Percentiles rank a stretch among this genome's conserved stretches.
phyloP scores from a whole-genome alignment of 441 rosid species.

The Cnidoscolus chayamansa region DNA sequence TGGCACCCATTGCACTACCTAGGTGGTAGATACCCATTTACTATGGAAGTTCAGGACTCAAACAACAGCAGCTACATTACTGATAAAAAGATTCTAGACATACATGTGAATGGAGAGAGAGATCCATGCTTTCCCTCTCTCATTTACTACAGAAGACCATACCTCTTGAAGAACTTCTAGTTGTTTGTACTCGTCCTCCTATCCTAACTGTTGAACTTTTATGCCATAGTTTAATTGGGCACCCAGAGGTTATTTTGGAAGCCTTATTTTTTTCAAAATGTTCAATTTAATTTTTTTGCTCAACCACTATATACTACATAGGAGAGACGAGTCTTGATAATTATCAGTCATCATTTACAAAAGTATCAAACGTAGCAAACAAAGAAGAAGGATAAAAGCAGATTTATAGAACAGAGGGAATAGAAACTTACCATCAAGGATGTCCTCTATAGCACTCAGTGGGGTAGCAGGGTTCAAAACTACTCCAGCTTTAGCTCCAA shows the following conservation, averaged over 20 bases:
- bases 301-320: neutral
- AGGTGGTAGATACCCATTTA: neutral
- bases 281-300: neutral
- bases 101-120: neutral
- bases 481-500: conserved; percentile 99
- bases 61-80: neutral
- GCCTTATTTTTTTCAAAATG: neutral
- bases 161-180: neutral
- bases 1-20: neutral
- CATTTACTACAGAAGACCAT: neutral
- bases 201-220: neutral
- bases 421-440: conserved; percentile 72
- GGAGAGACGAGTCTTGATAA: neutral
- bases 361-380: neutral
- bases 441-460: conserved; percentile 72
- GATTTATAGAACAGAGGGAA: neutral
- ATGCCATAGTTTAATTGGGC: neutral
- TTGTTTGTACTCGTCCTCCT: neutral
- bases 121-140: neutral
- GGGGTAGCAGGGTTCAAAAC: conserved; percentile 93
- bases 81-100: neutral
- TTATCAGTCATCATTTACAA: conserved; percentile 11
- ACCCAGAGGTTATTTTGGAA: neutral
- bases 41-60: neutral
- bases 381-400: neutral